Evolutionary conservation across 352 stramenopile species (phyloP).

Genomic region (Lagenidium giganteum): DNA sequence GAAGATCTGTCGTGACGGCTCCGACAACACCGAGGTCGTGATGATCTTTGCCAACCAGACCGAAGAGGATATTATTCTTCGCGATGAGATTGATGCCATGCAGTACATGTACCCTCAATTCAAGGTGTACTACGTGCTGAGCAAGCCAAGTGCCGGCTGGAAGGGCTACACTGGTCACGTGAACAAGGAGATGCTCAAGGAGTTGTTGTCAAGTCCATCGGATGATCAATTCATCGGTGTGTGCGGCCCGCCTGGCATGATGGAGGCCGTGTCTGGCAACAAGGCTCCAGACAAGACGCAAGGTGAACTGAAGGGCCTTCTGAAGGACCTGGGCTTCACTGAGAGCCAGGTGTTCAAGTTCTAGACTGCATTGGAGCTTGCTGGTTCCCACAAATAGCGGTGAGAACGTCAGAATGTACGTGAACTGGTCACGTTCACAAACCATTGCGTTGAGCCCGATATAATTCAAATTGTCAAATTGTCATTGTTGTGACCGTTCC

Average conservation of each 20-base stretch:
- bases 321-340: constrained; percentile 63
- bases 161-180: constrained; percentile 51
- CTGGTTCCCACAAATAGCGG: no score
- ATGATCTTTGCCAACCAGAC: constrained; percentile 75
- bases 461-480: no score
- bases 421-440: no score
- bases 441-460: no score
- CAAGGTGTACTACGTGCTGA: constrained; percentile 47
- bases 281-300: constrained; percentile 66
- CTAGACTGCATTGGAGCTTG: no score
- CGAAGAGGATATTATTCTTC: constrained; percentile 76
- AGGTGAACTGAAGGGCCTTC: constrained; percentile 50
- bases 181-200: constrained; percentile 53
- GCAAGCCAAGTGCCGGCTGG: constrained; percentile 33
- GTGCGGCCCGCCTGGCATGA: constrained; percentile 75
- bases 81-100: constrained; percentile 59
- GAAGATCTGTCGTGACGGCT: constrained; percentile 65
- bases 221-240: constrained; percentile 64
- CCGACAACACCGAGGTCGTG: constrained; percentile 70
- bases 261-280: constrained; percentile 63
- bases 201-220: constrained; percentile 48
- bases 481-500: no score
- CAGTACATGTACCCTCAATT: constrained; percentile 63
- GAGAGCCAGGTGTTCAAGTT: constrained; percentile 53
- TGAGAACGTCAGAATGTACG: no score